These are phyloP conservation scores for Dissoconium aciculare DNA, from an alignment of 2,329 filamentous ascomycete species.

Conservation along the genomic window DNA sequence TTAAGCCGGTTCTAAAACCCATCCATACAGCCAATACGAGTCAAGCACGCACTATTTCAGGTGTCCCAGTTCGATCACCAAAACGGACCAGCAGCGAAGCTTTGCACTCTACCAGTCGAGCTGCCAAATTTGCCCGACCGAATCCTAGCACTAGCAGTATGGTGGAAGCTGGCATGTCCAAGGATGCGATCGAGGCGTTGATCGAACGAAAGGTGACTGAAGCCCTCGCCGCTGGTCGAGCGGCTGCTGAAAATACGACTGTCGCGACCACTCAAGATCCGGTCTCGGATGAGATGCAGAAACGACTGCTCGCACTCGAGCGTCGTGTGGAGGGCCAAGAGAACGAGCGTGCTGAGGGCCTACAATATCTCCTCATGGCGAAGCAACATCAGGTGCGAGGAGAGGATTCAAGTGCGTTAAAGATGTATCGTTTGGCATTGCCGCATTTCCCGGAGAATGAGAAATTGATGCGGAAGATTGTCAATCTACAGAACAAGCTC, in stretches of 20 bases:
- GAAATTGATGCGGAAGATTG: constrained; percentile 50
- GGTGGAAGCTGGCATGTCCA: constrained; percentile 27
- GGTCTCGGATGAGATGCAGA: constrained; percentile 64
- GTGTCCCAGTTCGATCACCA: constrained; percentile 16
- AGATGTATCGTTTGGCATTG: constrained; percentile 72
- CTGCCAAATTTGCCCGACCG: constrained; percentile 26
- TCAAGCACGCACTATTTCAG: constrained; percentile 8
- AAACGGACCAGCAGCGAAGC: constrained; percentile 30
- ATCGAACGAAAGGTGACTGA: constrained; percentile 86
- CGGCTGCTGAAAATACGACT: constrained; percentile 20
- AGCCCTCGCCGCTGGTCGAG: constrained; percentile 67
- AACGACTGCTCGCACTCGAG: constrained; percentile 69
- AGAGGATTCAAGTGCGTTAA: constrained; percentile 61
- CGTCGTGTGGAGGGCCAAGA: constrained; percentile 57
- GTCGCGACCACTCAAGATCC: constrained; percentile 7
- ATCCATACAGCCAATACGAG: constrained; percentile 16
- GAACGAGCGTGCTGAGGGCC: constrained; percentile 67
- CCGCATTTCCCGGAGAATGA: constrained; percentile 76
- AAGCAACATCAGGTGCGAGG: constrained; percentile 77
- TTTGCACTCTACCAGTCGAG: constrained; percentile 24
- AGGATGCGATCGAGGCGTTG: constrained; percentile 70
- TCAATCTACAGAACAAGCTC: constrained; percentile 37
- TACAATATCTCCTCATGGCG: constrained; percentile 77
- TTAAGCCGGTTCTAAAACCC: constrained; percentile 29
- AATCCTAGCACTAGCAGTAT: constrained; percentile 15